A percentile compares a stretch with the other conserved stretches of the same genome.
Conservation (phyloP, 345 rosid species). For the Sisymbrium irio region DNA sequence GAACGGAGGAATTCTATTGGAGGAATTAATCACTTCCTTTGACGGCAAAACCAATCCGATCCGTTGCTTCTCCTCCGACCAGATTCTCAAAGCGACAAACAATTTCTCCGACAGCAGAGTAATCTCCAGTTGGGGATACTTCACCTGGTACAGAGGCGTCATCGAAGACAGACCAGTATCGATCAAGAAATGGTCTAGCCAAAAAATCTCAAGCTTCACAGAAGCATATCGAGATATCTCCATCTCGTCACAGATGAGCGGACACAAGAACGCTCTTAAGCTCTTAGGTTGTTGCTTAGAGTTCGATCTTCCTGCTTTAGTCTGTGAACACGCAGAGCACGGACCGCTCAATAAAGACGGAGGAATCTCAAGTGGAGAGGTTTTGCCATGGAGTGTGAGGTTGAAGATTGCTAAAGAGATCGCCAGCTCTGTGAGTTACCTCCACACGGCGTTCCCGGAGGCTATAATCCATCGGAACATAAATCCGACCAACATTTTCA, state of each 20-base stretch:
- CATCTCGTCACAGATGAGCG: constrained; percentile 27
- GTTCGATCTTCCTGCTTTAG: constrained; percentile 19
- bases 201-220: constrained; percentile 21
- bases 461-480: constrained; percentile 27
- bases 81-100: constrained; percentile 23
- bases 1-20: constrained; percentile 20
- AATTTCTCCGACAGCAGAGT: constrained; percentile 23
- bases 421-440: constrained; percentile 10
- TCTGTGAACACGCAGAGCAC: constrained; percentile 22
- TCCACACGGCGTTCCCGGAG: constrained; percentile 29
- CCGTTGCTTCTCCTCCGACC: constrained; percentile 32
- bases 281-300: constrained; percentile 29
- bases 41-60: constrained; percentile 30
- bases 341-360: constrained; percentile 24
- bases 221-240: constrained; percentile 28
- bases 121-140: constrained; percentile 30
- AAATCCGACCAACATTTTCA: constrained; percentile 22
- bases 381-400: constrained; percentile 24
- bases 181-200: constrained; percentile 26
- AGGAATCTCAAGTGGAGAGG: background rate
- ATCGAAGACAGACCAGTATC: constrained; percentile 26
- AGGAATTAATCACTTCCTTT: constrained; percentile 27
- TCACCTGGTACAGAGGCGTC: constrained; percentile 29
- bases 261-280: constrained; percentile 16
- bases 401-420: constrained; percentile 28